Evolutionary conservation across 2,329 filamentous ascomycete genomes (phyloP).

Genomic region (Dryadomyces sulphureus): DNA sequence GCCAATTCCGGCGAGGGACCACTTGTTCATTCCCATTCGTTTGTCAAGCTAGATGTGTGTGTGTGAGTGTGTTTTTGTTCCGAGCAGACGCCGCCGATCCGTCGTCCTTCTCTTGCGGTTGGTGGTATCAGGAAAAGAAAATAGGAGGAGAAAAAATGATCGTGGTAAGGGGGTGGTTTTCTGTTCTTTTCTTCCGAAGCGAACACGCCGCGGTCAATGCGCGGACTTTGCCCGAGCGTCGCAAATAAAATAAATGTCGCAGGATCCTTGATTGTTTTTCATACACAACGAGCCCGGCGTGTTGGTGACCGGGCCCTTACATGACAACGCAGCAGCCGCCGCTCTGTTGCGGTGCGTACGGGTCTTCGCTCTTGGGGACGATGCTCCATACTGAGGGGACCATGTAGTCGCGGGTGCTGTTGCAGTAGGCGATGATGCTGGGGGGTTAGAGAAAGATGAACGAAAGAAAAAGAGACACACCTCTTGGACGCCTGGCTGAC

Average conservation of each 20-base stretch:
- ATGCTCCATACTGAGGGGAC: constrained; percentile 92
- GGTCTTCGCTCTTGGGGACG: constrained; percentile 89
- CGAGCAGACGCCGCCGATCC: not conserved
- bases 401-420: constrained; percentile 98
- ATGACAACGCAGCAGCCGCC: constrained; percentile 92
- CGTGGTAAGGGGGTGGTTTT: too few relatives aligned
- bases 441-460: not conserved
- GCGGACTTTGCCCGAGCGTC: not conserved
- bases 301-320: constrained; percentile 29
- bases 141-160: too few relatives aligned
- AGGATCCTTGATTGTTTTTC: not conserved
- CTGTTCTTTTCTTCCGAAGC: too few relatives aligned
- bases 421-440: constrained; percentile 96
- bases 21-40: not conserved
- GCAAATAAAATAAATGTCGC: not conserved
- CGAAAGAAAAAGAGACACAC: constrained; percentile 25
- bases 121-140: constrained; percentile 1
- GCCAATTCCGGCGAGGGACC: not conserved
- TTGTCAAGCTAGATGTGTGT: not conserved
- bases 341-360: constrained; percentile 91
- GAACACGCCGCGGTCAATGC: not conserved
- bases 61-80: not conserved
- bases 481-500: constrained; percentile 86
- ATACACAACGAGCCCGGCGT: not conserved
- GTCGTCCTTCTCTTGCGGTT: not conserved